These are phyloP conservation scores for Micractinium sp. DNA, from an alignment of 139 green algal genomes.

Conservation along the genomic window DNA sequence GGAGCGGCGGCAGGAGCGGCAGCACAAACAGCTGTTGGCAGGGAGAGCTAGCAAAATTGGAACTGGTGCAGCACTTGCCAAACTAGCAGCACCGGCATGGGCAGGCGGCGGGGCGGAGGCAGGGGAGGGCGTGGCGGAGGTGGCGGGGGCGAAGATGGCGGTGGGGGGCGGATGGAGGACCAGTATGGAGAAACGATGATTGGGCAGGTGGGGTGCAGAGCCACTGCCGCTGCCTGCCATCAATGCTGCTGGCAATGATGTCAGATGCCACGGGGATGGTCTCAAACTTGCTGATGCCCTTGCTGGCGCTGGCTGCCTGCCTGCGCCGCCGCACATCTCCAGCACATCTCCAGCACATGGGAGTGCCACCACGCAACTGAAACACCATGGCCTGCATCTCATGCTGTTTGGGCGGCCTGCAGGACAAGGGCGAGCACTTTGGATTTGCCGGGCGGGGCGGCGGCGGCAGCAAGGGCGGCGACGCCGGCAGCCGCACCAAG, in stretches of 20 bases:
- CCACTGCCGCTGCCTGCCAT: neutral
- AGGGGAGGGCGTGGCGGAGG: neutral
- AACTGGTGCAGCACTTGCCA: neutral
- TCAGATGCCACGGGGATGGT: too few relatives aligned
- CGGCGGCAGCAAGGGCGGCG: slow-evolving; percentile 46
- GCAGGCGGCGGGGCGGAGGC: neutral
- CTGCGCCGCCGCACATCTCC: neutral
- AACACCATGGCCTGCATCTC: neutral
- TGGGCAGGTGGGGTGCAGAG: slow-evolving; percentile 12
- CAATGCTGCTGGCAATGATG: neutral
- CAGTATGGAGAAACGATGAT: slow-evolving; percentile 69
- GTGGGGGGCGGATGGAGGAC: slow-evolving; percentile 51
- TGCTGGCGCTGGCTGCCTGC: neutral
- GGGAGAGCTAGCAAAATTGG: neutral
- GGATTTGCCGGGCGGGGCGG: slow-evolving; percentile 44
- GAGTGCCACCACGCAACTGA: too few relatives aligned
- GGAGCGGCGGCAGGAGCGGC: neutral
- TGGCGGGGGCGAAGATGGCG: neutral
- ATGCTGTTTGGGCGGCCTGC: neutral
- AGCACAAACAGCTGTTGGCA: neutral
- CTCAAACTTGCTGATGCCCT: too few relatives aligned
- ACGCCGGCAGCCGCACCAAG: slow-evolving; percentile 41
- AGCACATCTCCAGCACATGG: neutral
- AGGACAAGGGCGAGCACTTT: slow-evolving; percentile 61
- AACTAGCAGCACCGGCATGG: neutral